phyloP scores from a whole-genome alignment of 257 asterid genomes.

The Solanum verrucosum region DNA sequence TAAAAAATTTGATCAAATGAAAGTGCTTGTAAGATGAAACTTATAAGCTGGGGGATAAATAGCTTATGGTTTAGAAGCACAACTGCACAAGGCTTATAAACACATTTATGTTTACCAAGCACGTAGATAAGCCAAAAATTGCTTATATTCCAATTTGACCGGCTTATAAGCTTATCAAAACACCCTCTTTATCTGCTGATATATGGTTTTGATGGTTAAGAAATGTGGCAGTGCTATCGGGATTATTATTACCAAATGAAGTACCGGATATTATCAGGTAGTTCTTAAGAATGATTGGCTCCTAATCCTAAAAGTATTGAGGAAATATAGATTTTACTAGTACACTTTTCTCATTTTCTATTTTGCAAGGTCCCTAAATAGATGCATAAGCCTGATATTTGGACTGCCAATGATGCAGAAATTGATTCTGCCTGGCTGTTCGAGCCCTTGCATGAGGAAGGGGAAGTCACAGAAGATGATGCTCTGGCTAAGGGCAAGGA shows the following conservation, averaged over 20 bases:
- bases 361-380: neutral
- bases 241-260: neutral
- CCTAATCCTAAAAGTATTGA: neutral
- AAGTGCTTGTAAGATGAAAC: neutral
- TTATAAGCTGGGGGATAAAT: neutral
- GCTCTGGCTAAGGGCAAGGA: slow-evolving; percentile 1
- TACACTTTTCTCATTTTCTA: neutral
- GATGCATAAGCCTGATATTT: neutral
- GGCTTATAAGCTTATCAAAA: neutral
- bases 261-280: neutral
- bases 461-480: neutral
- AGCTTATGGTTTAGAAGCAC: neutral
- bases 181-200: neutral
- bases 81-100: neutral
- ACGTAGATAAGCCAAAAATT: neutral
- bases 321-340: neutral
- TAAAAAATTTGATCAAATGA: neutral
- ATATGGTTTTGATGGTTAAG: neutral
- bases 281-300: neutral
- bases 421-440: neutral
- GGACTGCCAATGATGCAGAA: neutral
- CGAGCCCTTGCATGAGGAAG: slow-evolving; percentile 8
- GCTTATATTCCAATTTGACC: neutral
- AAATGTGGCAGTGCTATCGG: neutral
- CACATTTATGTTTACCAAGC: neutral